Conservation (phyloP, 177 flowering plant genomes). For the Vitis hybrid region DNA sequence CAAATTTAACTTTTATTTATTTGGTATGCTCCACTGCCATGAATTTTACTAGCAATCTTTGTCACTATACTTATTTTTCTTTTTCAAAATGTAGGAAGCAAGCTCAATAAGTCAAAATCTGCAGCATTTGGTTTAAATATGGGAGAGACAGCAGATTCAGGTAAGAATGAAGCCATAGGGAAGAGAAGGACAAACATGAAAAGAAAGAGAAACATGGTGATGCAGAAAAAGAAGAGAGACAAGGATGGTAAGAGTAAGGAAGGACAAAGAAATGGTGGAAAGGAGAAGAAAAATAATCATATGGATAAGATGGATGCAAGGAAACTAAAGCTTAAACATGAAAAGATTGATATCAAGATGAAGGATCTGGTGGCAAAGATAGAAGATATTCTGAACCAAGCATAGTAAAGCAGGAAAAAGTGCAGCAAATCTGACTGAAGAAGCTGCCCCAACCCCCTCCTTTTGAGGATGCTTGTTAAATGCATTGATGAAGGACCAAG, state of each 20-base stretch:
- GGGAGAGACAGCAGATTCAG: slow-evolving; percentile 29
- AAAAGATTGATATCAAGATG: slow-evolving; percentile 51
- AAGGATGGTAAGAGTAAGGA: slow-evolving; percentile 13
- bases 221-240: slow-evolving; percentile 14
- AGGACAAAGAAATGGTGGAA: slow-evolving; percentile 21
- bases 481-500: not conserved
- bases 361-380: slow-evolving; percentile 33
- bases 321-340: slow-evolving; percentile 50
- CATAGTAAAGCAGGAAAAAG: slow-evolving; percentile 33
- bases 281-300: slow-evolving; percentile 49
- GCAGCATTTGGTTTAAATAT: slow-evolving; percentile 2
- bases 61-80: not conserved
- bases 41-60: no score
- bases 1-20: no score
- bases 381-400: slow-evolving; percentile 44
- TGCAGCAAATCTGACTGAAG: slow-evolving; percentile 5
- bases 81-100: not conserved
- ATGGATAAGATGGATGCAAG: slow-evolving; percentile 50
- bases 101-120: not conserved
- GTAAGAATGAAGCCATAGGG: slow-evolving; percentile 19
- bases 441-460: not conserved
- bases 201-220: not conserved
- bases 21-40: no score
- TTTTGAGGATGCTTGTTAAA: not conserved
- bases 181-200: slow-evolving; percentile 14